These are phyloP conservation scores for Heracleum sosnowskyi DNA, from an alignment of 129 eudicot species.

Conservation along the genomic window DNA sequence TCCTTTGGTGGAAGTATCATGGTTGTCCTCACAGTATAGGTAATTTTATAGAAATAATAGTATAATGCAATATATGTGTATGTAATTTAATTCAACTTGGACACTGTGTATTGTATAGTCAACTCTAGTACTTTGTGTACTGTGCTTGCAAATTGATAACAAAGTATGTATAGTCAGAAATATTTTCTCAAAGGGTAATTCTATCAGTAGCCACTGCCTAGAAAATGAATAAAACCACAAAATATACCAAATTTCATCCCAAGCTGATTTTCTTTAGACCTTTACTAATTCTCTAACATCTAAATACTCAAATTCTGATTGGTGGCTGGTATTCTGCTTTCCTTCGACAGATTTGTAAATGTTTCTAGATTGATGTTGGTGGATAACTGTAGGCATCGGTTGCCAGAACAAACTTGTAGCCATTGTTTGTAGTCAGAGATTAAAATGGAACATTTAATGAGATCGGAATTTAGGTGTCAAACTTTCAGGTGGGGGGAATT, in stretches of 20 bases:
- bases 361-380: not conserved
- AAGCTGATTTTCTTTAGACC: not conserved
- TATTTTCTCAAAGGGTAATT: not conserved
- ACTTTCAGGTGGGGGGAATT: too few relatives aligned
- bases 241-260: not conserved
- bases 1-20: not conserved
- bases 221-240: not conserved
- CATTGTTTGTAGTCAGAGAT: too few relatives aligned
- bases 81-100: not conserved
- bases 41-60: not conserved
- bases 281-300: not conserved
- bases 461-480: not conserved
- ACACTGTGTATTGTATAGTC: not conserved
- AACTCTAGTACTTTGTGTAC: not conserved
- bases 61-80: not conserved
- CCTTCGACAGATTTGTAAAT: not conserved
- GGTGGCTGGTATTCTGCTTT: not conserved
- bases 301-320: not conserved
- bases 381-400: not conserved
- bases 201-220: not conserved
- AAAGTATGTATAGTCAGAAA: constrained; percentile 1
- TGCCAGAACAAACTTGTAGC: not conserved
- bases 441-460: too few relatives aligned
- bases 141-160: not conserved
- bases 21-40: not conserved